These are phyloP conservation scores for Auriscalpium vulgare DNA, from an alignment of 768 basidiomycete species.

Conservation along the genomic window DNA sequence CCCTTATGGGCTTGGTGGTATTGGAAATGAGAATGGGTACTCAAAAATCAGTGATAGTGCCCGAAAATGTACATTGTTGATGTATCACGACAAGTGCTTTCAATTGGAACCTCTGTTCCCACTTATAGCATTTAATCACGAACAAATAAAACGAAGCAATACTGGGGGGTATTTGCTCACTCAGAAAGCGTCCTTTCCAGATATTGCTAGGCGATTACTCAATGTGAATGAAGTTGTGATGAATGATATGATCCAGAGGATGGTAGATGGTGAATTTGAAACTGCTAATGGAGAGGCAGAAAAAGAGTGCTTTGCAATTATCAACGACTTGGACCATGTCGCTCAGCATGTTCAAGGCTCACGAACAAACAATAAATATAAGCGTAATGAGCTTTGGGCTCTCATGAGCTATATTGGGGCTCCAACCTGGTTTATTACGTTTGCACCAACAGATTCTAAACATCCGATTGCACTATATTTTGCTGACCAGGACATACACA, in stretches of 20 bases:
- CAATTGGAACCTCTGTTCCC: conserved; percentile 12
- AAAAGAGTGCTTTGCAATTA: conserved; percentile 4
- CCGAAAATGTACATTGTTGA: conserved; percentile 4
- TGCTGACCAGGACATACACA: conserved; percentile 4
- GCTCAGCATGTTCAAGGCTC: conserved; percentile 12
- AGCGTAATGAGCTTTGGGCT: conserved; percentile 14
- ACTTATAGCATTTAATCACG: conserved; percentile 16
- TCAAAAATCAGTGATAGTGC: neutral
- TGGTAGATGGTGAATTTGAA: neutral
- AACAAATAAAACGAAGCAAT: conserved; percentile 13
- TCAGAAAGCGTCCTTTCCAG: neutral
- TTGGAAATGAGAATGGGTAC: neutral
- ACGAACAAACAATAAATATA: conserved; percentile 4
- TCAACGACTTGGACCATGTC: conserved; percentile 10
- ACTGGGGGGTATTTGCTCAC: conserved; percentile 11
- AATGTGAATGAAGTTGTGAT: conserved; percentile 1
- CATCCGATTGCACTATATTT: conserved; percentile 13
- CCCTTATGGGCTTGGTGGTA: conserved; percentile 12
- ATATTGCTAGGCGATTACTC: conserved; percentile 3
- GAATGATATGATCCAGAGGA: neutral
- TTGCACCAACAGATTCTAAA: conserved; percentile 16
- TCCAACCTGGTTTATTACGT: conserved; percentile 18
- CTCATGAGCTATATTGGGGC: conserved; percentile 9
- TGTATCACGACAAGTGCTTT: conserved; percentile 17
- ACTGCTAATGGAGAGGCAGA: conserved; percentile 5